These are phyloP conservation scores for Cryptomeria japonica DNA, from an alignment of 75 land plant species.

Conservation along the genomic window DNA sequence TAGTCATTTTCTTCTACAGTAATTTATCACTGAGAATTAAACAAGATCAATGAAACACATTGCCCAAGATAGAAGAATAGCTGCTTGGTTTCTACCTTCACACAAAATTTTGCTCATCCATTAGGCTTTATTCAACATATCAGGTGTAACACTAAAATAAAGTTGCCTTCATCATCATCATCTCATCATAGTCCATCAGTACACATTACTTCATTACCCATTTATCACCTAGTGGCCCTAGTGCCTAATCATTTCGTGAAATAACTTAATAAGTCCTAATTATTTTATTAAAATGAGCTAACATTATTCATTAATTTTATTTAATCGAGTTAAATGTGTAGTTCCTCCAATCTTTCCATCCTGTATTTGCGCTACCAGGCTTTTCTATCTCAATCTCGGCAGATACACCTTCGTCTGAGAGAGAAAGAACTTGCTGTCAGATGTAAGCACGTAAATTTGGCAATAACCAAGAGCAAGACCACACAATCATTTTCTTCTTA, in stretches of 20 bases:
- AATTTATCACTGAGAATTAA: neutral
- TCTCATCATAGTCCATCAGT: too few species aligned
- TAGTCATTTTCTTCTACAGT: neutral
- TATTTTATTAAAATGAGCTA: too few species aligned
- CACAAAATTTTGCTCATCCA: neutral
- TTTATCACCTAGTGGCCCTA: too few species aligned
- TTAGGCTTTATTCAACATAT: neutral
- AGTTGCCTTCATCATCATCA: too few species aligned
- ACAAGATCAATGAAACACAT: neutral
- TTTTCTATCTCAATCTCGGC: constrained; percentile 19
- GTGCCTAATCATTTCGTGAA: too few species aligned
- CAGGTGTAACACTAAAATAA: neutral
- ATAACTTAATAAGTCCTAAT: too few species aligned
- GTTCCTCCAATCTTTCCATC: constrained; percentile 18
- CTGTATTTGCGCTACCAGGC: constrained; percentile 16
- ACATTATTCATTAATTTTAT: too few species aligned
- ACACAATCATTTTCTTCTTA: neutral
- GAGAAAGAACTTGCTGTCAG: neutral
- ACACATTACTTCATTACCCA: too few species aligned
- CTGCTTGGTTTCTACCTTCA: neutral
- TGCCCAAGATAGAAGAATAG: neutral
- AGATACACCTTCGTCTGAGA: neutral
- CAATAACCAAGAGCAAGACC: neutral
- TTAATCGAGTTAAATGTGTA: constrained; percentile 12
- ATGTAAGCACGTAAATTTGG: neutral